Conservation (phyloP, 192 early-diverging fungal species). For the Diversispora eburnea region DNA sequence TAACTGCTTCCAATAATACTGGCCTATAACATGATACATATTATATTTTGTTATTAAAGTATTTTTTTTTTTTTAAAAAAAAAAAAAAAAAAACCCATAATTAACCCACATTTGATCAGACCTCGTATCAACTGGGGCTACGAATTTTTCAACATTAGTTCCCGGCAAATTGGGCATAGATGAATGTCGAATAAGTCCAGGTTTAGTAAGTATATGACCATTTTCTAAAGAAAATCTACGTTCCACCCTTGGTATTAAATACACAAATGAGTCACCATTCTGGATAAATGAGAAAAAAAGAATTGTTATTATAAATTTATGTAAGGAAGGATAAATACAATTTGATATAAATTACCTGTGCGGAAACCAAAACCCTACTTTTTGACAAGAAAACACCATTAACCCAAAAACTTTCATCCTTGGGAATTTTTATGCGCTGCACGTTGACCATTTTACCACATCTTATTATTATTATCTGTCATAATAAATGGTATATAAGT, state of each 20-base stretch:
- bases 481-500: too few relatives aligned
- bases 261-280: slow-evolving; percentile 38
- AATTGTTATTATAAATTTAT: not conserved
- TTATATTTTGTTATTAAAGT: too few relatives aligned
- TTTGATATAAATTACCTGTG: slow-evolving; percentile 37
- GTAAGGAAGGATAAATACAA: not conserved
- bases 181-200: not conserved
- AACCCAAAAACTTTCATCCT: slow-evolving; percentile 32
- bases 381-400: slow-evolving; percentile 39
- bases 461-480: slow-evolving; percentile 17
- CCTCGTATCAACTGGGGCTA: not conserved
- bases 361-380: slow-evolving; percentile 39
- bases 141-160: not conserved
- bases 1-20: slow-evolving; percentile 1
- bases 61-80: too few relatives aligned
- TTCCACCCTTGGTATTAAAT: slow-evolving; percentile 25
- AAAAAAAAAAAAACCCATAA: too few relatives aligned
- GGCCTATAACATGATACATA: not conserved
- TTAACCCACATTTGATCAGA: not conserved
- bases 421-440: slow-evolving; percentile 6
- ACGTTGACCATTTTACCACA: slow-evolving; percentile 14
- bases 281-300: slow-evolving; percentile 7
- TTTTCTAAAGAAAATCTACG: slow-evolving; percentile 1
- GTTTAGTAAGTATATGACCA: slow-evolving; percentile 2
- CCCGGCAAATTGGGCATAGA: slow-evolving; percentile 22